A percentile compares a stretch with the other conserved stretches of the same genome.
Evolutionary conservation across 2,329 filamentous ascomycete species (phyloP).

Genomic region (Cercospora berteroae): DNA sequence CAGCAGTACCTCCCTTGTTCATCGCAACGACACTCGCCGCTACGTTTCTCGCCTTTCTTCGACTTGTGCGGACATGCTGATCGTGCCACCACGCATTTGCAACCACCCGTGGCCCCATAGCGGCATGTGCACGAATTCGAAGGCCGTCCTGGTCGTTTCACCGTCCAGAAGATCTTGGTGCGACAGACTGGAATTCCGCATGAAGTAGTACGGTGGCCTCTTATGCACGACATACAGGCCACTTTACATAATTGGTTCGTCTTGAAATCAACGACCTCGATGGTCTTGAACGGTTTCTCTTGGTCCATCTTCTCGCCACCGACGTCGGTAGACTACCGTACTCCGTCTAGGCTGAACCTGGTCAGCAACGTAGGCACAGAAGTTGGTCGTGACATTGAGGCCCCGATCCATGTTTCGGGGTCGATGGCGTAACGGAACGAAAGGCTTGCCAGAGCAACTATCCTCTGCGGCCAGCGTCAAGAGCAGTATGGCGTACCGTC

Average conservation of each 20-base stretch:
- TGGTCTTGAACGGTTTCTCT: constrained; percentile 39
- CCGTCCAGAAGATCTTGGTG: constrained; percentile 38
- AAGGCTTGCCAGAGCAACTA: constrained; percentile 5
- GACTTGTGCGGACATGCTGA: constrained; percentile 37
- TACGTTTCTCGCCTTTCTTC: constrained; percentile 38
- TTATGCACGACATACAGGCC: constrained; percentile 40
- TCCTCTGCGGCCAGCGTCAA: background rate
- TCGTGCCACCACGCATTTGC: constrained; percentile 37
- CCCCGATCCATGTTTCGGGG: constrained; percentile 12
- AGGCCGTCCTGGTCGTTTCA: constrained; percentile 37
- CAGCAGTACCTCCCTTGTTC: constrained; percentile 39
- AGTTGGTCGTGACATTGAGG: constrained; percentile 5
- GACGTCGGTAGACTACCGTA: background rate
- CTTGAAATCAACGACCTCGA: constrained; percentile 36
- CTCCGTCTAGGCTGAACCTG: constrained; percentile 1
- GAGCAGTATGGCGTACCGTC: constrained; percentile 15
- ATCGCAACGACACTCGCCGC: constrained; percentile 37
- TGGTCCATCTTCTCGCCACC: constrained; percentile 23
- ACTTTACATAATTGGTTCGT: constrained; percentile 37
- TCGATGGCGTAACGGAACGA: background rate
- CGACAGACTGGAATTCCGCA: constrained; percentile 39
- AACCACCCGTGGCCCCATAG: constrained; percentile 34
- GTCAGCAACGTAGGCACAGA: constrained; percentile 15
- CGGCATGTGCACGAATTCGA: constrained; percentile 38
- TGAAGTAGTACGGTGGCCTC: constrained; percentile 38